Evolutionary conservation across 2,329 filamentous ascomycete genomes (phyloP).

Genomic region (Parastagonospora nodorum): DNA sequence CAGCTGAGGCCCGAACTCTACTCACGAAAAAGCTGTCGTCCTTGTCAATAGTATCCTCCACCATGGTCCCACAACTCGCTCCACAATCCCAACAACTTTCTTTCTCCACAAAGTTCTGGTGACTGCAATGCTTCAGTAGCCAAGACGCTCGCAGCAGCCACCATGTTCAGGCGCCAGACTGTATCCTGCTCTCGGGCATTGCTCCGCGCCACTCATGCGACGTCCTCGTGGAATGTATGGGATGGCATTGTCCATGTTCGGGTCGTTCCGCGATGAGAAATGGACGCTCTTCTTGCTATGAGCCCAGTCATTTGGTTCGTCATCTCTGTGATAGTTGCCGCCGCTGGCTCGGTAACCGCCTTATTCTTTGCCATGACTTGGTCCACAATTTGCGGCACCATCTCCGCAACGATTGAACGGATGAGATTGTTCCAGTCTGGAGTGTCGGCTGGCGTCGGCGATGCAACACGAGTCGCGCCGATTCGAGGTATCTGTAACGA

Average conservation of each 20-base stretch:
- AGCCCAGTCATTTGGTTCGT: slow-evolving; percentile 37
- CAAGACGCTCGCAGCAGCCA: slow-evolving; percentile 36
- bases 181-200: slow-evolving; percentile 35
- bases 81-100: slow-evolving; percentile 39
- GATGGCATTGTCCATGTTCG: slow-evolving; percentile 28
- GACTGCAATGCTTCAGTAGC: slow-evolving; percentile 36
- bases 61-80: slow-evolving; percentile 39
- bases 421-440: slow-evolving; percentile 38
- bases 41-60: slow-evolving; percentile 38
- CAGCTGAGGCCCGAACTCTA: background rate
- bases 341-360: slow-evolving; percentile 16
- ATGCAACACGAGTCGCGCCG: slow-evolving; percentile 10
- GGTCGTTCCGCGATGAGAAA: slow-evolving; percentile 28
- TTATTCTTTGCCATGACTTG: slow-evolving; percentile 38
- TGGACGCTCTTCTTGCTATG: slow-evolving; percentile 31
- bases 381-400: slow-evolving; percentile 41
- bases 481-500: slow-evolving; percentile 22
- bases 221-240: slow-evolving; percentile 23
- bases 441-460: slow-evolving; percentile 6
- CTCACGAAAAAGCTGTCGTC: slow-evolving; percentile 42
- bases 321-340: slow-evolving; percentile 33
- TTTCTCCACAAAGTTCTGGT: slow-evolving; percentile 41
- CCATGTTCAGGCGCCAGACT: slow-evolving; percentile 41
- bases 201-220: slow-evolving; percentile 34
- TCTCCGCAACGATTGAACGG: slow-evolving; percentile 38